Base-by-base conservation (phyloP, 2,329 filamentous ascomycete species). In the Pseudonectria buxi region DNA sequence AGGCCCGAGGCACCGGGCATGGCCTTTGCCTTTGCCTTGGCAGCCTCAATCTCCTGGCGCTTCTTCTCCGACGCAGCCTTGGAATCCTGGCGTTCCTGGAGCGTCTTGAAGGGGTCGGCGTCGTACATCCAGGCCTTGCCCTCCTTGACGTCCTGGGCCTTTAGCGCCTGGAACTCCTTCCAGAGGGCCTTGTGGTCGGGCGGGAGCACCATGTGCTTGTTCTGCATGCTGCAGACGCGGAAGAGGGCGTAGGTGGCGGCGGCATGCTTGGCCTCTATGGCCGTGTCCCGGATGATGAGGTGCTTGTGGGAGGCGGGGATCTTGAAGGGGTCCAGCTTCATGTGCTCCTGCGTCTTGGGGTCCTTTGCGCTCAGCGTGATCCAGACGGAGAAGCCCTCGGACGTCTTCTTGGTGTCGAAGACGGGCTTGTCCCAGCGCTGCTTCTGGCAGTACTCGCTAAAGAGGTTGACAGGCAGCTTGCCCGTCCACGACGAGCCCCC, bases 401-500 rank as follows among this genome's bases (percentile, higher is more conserved):
- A 68, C 16, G 76, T 77, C 70, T 83, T 86, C 45, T 71, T 75
- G 71, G 87, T 86, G 45, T 83, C 83, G 61, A 95, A 98, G 45
- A 94, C 89, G 2, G 90, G 90, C 57, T 82, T 90, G 47, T 87
- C 85, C 92, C 92, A 98, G 57, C 86, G 87, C 60, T 94, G 86
- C 61, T 90, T 94, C 64, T 95, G 88, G 53, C 89, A 95, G 63
- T 94, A 86, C 68, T 96, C 92, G 25, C 85, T 86, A 45, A 96
- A 76, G 52, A 96, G 73, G 57, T 94, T 95, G 45, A 95, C 85
- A 2, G 92, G 92, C 24, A 98, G 68, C 60, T 98, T 98, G 27
- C 92, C 92, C 0, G 92, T 98, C 92, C 92, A 98, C 49, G 88
- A 95, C 39, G 87, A 79, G 32, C 92, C 92, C 28, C 88, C 92